phyloP scores from a whole-genome alignment of 176 grass and related monocot species.

The Zea mays region Zm-B73-REFERENCE-NAM-5.0 NC_050096.1:219430501-219431000 shows the following conservation, averaged over 20 bases:
- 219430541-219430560: not conserved
- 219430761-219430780: not conserved
- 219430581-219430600: constrained; percentile 1
- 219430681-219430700: constrained; percentile 24
- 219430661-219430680: not conserved
- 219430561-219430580: not conserved
- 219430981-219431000: not conserved
- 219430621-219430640: not conserved
- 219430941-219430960: not conserved
- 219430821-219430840: constrained; percentile 11
- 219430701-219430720: not conserved
- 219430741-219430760: not conserved
- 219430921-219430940: not conserved
- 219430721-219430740: not conserved
- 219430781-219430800: not conserved
- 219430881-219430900: not conserved
- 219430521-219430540: constrained; percentile 10
- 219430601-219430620: not conserved
- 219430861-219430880: not conserved
- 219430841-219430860: not conserved
- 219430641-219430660: not conserved
- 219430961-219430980: not conserved
- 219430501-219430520: not conserved
- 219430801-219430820: not conserved
- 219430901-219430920: too few species aligned